Conservation (phyloP, 2,329 filamentous ascomycete genomes). For the Teratosphaeria pseudoeucalypti region DNA sequence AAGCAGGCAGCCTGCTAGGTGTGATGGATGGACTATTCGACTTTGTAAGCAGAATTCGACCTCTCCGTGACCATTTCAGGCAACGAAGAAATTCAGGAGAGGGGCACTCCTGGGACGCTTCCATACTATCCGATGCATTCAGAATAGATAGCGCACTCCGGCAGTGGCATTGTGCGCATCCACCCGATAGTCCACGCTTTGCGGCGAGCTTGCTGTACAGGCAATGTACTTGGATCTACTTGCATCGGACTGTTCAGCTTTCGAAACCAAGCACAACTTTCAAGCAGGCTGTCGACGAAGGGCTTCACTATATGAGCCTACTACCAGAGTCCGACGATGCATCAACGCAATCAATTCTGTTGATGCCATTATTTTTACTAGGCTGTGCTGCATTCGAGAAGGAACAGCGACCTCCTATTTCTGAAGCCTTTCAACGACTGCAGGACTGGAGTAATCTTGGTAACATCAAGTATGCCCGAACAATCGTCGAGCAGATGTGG, state of each 20-base stretch:
- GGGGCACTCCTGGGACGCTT: conserved; percentile 63
- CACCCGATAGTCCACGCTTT: conserved; percentile 42
- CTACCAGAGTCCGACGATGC: conserved; percentile 30
- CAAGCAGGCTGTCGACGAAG: conserved; percentile 47
- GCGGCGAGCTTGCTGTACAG: conserved; percentile 50
- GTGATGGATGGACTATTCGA: conserved; percentile 73
- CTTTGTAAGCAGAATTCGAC: conserved; percentile 68
- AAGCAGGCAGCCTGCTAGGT: conserved; percentile 57
- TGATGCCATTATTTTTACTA: conserved; percentile 52
- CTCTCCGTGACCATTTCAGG: conserved; percentile 64
- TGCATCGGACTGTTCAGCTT: conserved; percentile 48
- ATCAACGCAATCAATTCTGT: conserved; percentile 47
- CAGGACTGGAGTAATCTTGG: conserved; percentile 47
- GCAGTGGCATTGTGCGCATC: conserved; percentile 58
- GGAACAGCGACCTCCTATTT: conserved; percentile 46
- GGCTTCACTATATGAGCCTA: conserved; percentile 45
- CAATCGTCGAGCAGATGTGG: conserved; percentile 49
- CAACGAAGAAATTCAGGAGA: conserved; percentile 50
- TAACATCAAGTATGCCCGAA: conserved; percentile 47
- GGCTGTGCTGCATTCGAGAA: conserved; percentile 50
- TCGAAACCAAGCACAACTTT: conserved; percentile 47
- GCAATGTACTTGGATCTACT: conserved; percentile 54
- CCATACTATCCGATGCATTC: conserved; percentile 59
- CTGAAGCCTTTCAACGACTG: conserved; percentile 43
- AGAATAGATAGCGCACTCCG: conserved; percentile 66